Conservation (phyloP, 2,329 filamentous ascomycete genomes). For the Mariannaea elegans region DNA sequence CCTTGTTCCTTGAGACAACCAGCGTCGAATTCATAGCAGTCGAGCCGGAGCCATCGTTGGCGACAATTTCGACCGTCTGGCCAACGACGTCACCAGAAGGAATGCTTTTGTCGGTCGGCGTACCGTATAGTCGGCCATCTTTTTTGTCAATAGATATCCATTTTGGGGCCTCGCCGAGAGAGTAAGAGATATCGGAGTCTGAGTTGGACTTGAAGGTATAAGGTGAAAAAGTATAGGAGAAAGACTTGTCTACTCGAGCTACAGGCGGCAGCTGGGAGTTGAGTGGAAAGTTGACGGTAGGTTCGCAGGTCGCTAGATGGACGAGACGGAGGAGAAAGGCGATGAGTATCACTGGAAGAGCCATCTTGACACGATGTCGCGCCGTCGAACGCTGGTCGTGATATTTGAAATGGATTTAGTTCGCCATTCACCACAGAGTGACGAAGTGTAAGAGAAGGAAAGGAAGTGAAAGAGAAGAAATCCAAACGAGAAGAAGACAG, state of each 20-base stretch:
- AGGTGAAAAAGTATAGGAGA: constrained; percentile 75
- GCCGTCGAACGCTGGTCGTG: constrained; percentile 32
- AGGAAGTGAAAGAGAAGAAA: constrained; percentile 24
- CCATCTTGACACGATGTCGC: constrained; percentile 41
- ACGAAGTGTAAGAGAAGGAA: constrained; percentile 24
- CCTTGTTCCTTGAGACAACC: constrained; percentile 69
- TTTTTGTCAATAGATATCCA: constrained; percentile 79
- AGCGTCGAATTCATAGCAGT: constrained; percentile 73
- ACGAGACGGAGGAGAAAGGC: constrained; percentile 43
- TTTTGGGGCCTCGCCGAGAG: constrained; percentile 68
- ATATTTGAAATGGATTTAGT: constrained; percentile 23
- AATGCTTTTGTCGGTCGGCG: constrained; percentile 64
- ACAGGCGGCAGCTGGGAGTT: constrained; percentile 87
- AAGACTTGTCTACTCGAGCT: constrained; percentile 72
- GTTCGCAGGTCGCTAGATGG: constrained; percentile 47
- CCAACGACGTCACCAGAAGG: constrained; percentile 62
- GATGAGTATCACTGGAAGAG: constrained; percentile 39
- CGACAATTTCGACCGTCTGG: constrained; percentile 71
- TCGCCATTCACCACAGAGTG: constrained; percentile 30
- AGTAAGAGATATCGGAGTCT: constrained; percentile 71
- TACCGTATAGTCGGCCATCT: constrained; percentile 75
- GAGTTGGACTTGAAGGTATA: constrained; percentile 77
- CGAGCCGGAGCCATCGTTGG: constrained; percentile 72
- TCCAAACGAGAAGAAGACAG: constrained; percentile 16
- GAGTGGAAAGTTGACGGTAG: constrained; percentile 72